phyloP scores from a whole-genome alignment of 2,329 filamentous ascomycete genomes.

The Aspergillus spinulosporus region DNA sequence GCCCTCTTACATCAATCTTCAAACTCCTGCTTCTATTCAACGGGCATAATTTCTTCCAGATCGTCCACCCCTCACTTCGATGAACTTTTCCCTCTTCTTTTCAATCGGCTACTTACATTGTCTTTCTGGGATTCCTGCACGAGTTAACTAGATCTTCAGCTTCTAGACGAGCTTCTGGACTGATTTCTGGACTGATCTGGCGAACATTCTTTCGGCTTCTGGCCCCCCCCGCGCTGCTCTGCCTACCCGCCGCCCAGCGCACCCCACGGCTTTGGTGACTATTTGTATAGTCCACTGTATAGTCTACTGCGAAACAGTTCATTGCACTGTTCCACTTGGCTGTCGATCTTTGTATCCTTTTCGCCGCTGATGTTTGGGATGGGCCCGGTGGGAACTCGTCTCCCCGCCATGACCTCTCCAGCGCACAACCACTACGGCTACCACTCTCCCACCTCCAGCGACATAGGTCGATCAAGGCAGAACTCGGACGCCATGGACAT shows the following conservation, averaged over 20 bases:
- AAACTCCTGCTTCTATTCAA: background rate
- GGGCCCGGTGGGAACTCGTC: constrained; percentile 25
- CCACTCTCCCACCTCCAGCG: constrained; percentile 28
- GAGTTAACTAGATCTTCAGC: background rate
- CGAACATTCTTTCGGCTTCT: constrained; percentile 1
- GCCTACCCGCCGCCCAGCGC: background rate
- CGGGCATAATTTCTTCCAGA: background rate
- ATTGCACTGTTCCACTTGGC: background rate
- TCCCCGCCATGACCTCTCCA: constrained; percentile 24
- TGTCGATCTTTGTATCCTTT: background rate
- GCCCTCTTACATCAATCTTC: constrained; percentile 4
- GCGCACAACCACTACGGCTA: constrained; percentile 26
- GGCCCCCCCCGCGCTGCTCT: background rate
- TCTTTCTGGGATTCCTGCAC: background rate
- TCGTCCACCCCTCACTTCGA: constrained; percentile 5
- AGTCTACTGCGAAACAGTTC: background rate
- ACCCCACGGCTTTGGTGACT: background rate
- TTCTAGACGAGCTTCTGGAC: background rate
- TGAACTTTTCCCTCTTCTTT: constrained; percentile 1
- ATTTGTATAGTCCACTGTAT: background rate
- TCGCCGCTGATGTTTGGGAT: constrained; percentile 22
- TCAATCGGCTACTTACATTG: constrained; percentile 1
- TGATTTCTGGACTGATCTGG: background rate
- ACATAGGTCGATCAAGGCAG: constrained; percentile 33
- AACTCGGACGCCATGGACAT: constrained; percentile 41